A percentile compares a stretch with the other conserved stretches of the same genome.
These are phyloP conservation scores for Fusarium citri DNA, from an alignment of 2,329 filamentous ascomycete genomes.

Conservation along the genomic window DNA sequence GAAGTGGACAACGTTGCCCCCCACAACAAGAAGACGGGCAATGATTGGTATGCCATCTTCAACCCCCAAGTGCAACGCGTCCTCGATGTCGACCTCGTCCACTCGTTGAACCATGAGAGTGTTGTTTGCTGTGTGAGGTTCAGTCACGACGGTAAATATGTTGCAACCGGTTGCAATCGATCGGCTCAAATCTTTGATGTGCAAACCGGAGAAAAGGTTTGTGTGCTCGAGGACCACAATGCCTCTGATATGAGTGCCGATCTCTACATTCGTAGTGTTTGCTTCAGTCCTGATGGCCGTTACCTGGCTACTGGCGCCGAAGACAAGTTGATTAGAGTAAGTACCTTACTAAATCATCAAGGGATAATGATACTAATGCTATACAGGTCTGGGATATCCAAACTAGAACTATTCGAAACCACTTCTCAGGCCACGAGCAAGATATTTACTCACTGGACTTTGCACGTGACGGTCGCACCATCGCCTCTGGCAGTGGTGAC, in stretches of 20 bases:
- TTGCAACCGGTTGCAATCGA: constrained; percentile 96
- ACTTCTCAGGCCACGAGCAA: constrained; percentile 97
- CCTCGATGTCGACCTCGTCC: constrained; percentile 92
- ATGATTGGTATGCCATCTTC: constrained; percentile 97
- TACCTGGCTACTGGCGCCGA: constrained; percentile 96
- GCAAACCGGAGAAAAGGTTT: constrained; percentile 85
- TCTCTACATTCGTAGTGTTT: constrained; percentile 96
- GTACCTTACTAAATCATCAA: constrained; percentile 49
- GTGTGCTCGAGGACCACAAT: constrained; percentile 87
- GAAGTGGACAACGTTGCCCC: constrained; percentile 87
- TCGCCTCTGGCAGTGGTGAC: constrained; percentile 95
- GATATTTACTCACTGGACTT: constrained; percentile 98
- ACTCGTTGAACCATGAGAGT: constrained; percentile 92
- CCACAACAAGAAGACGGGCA: constrained; percentile 87
- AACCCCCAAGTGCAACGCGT: constrained; percentile 91
- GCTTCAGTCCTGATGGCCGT: constrained; percentile 96
- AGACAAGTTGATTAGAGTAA: constrained; percentile 94
- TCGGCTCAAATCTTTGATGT: constrained; percentile 99
- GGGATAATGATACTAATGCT: constrained; percentile 22
- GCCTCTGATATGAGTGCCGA: constrained; percentile 86
- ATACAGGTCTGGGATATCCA: constrained; percentile 92
- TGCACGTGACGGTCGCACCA: constrained; percentile 90
- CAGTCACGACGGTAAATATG: constrained; percentile 93
- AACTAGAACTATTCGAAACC: constrained; percentile 84
- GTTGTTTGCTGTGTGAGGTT: constrained; percentile 99